Conservation (phyloP, 192 early-diverging fungal genomes). For the Phycomyces nitens region DNA sequence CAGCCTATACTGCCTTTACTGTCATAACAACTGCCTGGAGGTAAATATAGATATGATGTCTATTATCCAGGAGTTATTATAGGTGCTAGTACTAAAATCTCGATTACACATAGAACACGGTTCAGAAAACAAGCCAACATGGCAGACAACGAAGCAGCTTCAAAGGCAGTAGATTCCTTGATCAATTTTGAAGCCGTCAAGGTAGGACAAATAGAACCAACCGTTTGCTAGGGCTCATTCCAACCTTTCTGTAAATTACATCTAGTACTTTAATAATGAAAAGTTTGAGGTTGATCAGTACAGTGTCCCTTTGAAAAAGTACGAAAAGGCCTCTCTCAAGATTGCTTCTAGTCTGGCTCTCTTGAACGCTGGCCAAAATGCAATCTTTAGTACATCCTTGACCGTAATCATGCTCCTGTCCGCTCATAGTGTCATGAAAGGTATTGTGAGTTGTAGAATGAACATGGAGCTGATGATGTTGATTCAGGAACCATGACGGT, state of each 20-base stretch:
- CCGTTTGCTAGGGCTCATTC: too few relatives aligned
- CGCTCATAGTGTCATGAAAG: constrained; percentile 73
- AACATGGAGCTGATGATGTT: too few relatives aligned
- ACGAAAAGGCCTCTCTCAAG: constrained; percentile 92
- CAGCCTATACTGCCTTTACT: constrained; percentile 82
- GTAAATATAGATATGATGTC: constrained; percentile 69
- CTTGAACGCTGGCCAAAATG: constrained; percentile 93
- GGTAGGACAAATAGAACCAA: constrained; percentile 23
- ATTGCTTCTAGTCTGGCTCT: constrained; percentile 84
- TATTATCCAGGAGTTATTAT: too few relatives aligned
- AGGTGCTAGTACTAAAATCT: too few relatives aligned
- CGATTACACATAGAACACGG: constrained; percentile 49
- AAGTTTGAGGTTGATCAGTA: constrained; percentile 87
- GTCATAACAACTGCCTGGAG: constrained; percentile 85
- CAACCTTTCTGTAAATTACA: background rate
- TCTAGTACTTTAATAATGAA: constrained; percentile 87
- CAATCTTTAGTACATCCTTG: constrained; percentile 90
- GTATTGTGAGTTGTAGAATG: constrained; percentile 46
- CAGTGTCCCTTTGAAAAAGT: constrained; percentile 81
- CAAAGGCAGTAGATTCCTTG: constrained; percentile 91
- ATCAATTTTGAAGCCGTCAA: constrained; percentile 99
- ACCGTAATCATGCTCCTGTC: constrained; percentile 97
- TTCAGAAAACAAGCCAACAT: constrained; percentile 90
- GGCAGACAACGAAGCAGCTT: constrained; percentile 94
- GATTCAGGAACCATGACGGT: constrained; percentile 77